Base-by-base conservation (phyloP, 164 flowering plant species). In the Kingdonia uniflora region DNA sequence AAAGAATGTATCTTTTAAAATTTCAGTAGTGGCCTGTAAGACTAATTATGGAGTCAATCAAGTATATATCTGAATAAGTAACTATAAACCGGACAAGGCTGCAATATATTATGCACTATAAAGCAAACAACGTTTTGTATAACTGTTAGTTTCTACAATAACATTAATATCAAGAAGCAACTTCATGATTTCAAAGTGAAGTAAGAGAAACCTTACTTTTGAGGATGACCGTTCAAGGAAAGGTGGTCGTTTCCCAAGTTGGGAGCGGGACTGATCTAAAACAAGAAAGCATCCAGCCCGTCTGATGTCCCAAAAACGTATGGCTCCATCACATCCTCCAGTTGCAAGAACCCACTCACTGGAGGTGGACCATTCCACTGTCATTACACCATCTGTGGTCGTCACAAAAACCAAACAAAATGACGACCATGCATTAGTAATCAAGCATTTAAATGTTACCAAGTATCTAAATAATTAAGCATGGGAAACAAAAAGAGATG, bases 271-370 rank as follows among this genome's bases (percentile, higher is more conserved):
- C 72, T 92, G 95, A 67, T 92, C 87, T 51, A 92, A 68, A 56
- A 92, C 85, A 60, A 51, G 85, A 67, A 78, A 86, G 63, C 97
- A 82, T 47, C 99, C 99, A 57, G 95, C 95, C 16, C 87, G 85
- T 68, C 99, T 81, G 33, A 92, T 92, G 70, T 92, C 97, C 99
- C 99, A 92, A 73, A 88, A 88, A 16, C 99, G 91, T 63, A 92
- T 84, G 11, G 99, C 99, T 60, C 99, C 99, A 73, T 92, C 97
- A 74, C 89, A 82, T 39, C 99, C 97, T 7, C 99, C 99, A 3
- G 95, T 92, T 33, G 80, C 56, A 65, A 92, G 69, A 68, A 92
- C 82, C 95, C 95, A 92, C 71, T 92, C 99, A 73, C 82, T 88
- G 35, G 99, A 86, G 38, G 68, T 74, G 35, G 99, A 88, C 99